Evolutionary conservation across 73 alveolate genomes (phyloP), one percentile per base, ranked within the genome.

Genomic region (Stentor coeruleus): DNA sequence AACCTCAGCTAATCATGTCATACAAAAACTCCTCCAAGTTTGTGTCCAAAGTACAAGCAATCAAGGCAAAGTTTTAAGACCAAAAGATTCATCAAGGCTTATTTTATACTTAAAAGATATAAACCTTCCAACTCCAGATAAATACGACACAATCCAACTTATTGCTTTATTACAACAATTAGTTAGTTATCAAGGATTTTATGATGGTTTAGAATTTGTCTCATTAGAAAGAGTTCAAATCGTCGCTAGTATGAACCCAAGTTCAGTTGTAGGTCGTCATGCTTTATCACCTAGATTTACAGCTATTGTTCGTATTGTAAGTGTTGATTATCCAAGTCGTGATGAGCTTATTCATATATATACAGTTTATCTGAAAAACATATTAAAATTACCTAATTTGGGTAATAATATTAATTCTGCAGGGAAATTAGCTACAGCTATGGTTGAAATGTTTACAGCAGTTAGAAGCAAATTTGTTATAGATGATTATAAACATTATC

Each of bases 91-190:
- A 33, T 87, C 95, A 35, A 90, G 98, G 59, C 90, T 98, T 74
- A 94, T 98, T n/a, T 77, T 98, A 66, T 98, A 97, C 85, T 85
- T 98, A 90, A 98, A 98, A 86, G 99, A 98, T 83, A 96, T 98
- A 90, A 98, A 98, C 87, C 89, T 98, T 81, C 99, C 99, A 58
- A 97, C 96, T 72, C 99, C 99, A 26, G 99, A 98, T 90, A 97
- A 95, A 86, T 98, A 98, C 86, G 95, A 97, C 72, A 98, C 99
- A 20, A 97, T 97, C 20, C 95, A 98, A 86, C 85, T 98, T 76
- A 97, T 98, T n/a, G 97, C 99, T 76, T 97, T 98, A 96, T 86
- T 98, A 41, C 98, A 97, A 86, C 95, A 98, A 90, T 90, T 97
- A 3, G 99, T 98, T 11, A 97, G 99, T 89, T 98, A 98, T 88